Evolutionary conservation across 306 rosid genomes (phyloP).

Genomic region (Luffa acutangula): DNA sequence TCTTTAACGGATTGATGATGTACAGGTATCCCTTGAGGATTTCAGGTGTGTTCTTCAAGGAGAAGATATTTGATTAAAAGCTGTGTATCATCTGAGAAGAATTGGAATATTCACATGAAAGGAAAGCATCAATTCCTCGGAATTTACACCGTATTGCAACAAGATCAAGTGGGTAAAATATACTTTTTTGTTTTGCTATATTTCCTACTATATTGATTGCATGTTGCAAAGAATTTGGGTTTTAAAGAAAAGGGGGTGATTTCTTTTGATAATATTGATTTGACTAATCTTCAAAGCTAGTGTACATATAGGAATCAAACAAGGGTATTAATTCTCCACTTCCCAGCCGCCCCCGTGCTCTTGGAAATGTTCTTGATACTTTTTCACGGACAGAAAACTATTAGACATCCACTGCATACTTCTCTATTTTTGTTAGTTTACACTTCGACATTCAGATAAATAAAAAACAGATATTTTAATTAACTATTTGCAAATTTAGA

Average conservation of each 20-base stretch:
- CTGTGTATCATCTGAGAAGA: not conserved
- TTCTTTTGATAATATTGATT: not conserved
- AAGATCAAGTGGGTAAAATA: conserved; percentile 3
- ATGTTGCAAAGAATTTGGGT: not conserved
- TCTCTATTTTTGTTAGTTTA: not conserved
- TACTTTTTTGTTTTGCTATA: not conserved
- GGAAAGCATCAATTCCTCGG: not conserved
- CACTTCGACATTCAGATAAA: not conserved
- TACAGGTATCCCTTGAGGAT: not conserved
- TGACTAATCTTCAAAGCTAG: not conserved
- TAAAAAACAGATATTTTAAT: not conserved
- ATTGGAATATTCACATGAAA: not conserved
- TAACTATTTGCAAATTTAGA: not conserved
- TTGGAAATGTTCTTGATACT: not conserved
- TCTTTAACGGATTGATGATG: not conserved
- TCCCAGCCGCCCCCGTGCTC: not conserved
- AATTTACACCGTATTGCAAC: not conserved
- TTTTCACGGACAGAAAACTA: not conserved
- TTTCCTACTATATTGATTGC: not conserved
- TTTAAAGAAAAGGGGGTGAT: not conserved
- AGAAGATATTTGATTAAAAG: conserved; percentile 3
- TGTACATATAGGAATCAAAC: not conserved
- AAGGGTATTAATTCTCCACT: conserved; percentile 2
- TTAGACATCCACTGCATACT: not conserved
- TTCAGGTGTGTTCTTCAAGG: not conserved